Evolutionary conservation across 2,329 filamentous ascomycete species (phyloP).

Genomic region (Cytospora mali): DNA sequence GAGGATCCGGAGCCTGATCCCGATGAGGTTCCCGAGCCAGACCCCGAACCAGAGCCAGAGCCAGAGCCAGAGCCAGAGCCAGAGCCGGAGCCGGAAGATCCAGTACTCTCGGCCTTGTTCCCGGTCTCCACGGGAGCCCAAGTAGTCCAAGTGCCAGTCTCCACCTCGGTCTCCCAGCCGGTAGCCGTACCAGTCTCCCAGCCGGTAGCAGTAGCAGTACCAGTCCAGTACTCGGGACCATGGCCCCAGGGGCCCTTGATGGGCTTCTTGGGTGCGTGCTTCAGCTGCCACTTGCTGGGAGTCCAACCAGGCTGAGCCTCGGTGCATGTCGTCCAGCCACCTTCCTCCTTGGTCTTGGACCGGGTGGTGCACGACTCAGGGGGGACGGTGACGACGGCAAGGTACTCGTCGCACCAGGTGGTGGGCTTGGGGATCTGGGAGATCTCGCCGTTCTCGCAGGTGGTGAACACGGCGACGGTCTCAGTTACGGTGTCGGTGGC

Average conservation of each 20-base stretch:
- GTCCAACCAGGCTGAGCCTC: constrained; percentile 2
- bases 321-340: background rate
- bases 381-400: constrained; percentile 7
- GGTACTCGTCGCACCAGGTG: constrained; percentile 3
- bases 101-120: background rate
- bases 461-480: constrained; percentile 1
- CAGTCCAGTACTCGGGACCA: background rate
- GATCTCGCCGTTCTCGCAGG: constrained; percentile 3
- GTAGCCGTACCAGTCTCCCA: no score
- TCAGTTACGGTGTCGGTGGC: constrained; percentile 9
- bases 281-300: background rate
- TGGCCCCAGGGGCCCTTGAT: no score
- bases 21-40: background rate
- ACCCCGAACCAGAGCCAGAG: background rate
- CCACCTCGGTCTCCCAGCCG: background rate
- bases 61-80: background rate
- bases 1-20: background rate
- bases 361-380: constrained; percentile 4
- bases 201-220: no score
- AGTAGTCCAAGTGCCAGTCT: background rate
- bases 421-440: background rate
- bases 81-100: background rate
- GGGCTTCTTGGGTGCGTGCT: background rate
- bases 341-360: background rate
- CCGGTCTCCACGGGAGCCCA: no score